Percentiles rank a stretch among this genome's conserved stretches.
Conservation (phyloP, 192 early-diverging fungal species). For the Linnemannia schmuckeri region DNA sequence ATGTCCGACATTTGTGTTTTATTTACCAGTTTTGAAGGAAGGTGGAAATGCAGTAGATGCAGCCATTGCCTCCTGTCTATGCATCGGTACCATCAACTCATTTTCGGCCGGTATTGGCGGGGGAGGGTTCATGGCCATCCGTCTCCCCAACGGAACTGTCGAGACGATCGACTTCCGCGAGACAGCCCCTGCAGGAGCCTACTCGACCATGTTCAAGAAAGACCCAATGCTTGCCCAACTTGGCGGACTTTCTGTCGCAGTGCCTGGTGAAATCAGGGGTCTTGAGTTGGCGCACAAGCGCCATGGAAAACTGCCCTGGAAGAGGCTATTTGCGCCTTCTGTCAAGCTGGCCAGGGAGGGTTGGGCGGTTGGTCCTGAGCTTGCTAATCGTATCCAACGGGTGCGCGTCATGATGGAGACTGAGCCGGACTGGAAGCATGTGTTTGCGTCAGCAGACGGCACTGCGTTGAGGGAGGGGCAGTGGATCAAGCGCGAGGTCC, state of each 20-base stretch:
- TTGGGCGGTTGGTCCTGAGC: constrained; percentile 67
- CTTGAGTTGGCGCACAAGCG: constrained; percentile 83
- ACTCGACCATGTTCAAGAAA: constrained; percentile 82
- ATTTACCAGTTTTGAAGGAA: constrained; percentile 72
- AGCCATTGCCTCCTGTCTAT: constrained; percentile 86
- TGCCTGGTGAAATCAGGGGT: constrained; percentile 94
- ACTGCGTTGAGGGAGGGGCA: constrained; percentile 32
- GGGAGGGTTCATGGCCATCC: constrained; percentile 93
- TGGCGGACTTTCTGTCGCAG: constrained; percentile 80
- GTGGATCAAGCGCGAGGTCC: constrained; percentile 60
- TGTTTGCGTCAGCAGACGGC: constrained; percentile 32
- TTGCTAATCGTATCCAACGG: constrained; percentile 48
- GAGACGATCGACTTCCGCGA: constrained; percentile 94
- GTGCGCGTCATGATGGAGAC: constrained; percentile 24
- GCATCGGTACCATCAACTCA: constrained; percentile 87
- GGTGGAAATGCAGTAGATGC: constrained; percentile 94
- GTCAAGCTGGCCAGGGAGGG: constrained; percentile 81
- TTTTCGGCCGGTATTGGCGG: constrained; percentile 96
- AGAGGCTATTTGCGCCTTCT: constrained; percentile 79
- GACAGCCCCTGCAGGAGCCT: constrained; percentile 78
- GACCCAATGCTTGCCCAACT: constrained; percentile 76
- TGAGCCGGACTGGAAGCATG: constrained; percentile 31
- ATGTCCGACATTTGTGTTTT: neutral
- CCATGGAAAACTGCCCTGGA: constrained; percentile 89
- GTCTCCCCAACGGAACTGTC: constrained; percentile 67